Conservation (phyloP, 495 filamentous ascomycete genomes). For the Penicillium antarcticum region DNA sequence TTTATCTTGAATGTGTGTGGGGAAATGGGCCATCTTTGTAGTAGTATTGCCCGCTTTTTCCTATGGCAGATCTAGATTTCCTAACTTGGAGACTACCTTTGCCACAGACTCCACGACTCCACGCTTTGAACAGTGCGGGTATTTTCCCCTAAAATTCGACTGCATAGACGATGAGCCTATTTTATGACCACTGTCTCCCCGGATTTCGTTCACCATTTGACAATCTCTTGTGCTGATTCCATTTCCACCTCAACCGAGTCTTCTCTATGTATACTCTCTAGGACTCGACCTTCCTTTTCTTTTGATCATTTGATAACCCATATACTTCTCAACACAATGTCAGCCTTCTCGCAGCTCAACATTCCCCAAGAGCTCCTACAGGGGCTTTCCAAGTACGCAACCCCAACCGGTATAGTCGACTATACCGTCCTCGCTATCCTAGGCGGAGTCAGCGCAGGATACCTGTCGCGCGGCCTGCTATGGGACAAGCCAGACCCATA, state of each 20-base stretch:
- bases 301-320: neutral
- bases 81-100: too few relatives aligned
- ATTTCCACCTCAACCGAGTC: too few relatives aligned
- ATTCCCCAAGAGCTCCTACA: conserved; percentile 20
- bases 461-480: conserved; percentile 30
- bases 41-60: neutral
- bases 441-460: conserved; percentile 21
- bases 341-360: conserved; percentile 10
- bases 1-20: neutral
- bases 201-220: neutral
- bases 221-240: too few relatives aligned
- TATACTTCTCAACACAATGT: neutral
- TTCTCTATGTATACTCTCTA: too few relatives aligned
- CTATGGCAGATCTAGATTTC: too few relatives aligned
- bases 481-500: conserved; percentile 37
- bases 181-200: neutral
- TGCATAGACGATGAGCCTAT: too few relatives aligned
- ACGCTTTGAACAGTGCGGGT: too few relatives aligned
- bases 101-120: too few relatives aligned
- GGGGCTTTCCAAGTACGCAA: conserved; percentile 20
- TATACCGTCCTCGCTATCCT: conserved; percentile 30
- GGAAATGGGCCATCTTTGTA: neutral
- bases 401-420: conserved; percentile 26
- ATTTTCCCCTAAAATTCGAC: too few relatives aligned
- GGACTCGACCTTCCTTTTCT: neutral